A percentile compares a stretch with the other conserved stretches of the same genome.
These are phyloP conservation scores for Colletotrichum spinosum DNA, from an alignment of 2,329 filamentous ascomycete species.

Conservation along the genomic window DNA sequence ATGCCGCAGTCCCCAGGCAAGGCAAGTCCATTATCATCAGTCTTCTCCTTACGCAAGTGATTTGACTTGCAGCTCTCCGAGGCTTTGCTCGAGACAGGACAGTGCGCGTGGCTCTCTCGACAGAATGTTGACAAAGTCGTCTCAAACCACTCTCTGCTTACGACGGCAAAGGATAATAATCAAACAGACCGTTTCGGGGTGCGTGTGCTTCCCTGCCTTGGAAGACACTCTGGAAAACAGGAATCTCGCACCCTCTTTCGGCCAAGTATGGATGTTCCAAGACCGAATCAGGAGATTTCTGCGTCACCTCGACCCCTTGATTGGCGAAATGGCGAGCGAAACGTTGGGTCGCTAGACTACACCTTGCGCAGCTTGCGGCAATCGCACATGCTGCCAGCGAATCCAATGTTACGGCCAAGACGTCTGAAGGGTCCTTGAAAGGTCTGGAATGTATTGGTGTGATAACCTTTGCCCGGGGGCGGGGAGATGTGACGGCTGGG, in stretches of 20 bases:
- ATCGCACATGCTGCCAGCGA: neutral
- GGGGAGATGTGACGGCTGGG: neutral
- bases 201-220: neutral
- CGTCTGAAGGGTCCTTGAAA: neutral
- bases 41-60: too few relatives aligned
- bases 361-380: constrained; percentile 4
- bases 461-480: neutral
- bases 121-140: too few relatives aligned
- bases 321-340: constrained; percentile 7
- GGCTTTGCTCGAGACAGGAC: too few relatives aligned
- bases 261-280: neutral
- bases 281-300: constrained; percentile 26
- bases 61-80: too few relatives aligned
- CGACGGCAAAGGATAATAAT: too few relatives aligned
- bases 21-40: too few relatives aligned
- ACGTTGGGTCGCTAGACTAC: neutral
- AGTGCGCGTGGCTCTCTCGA: too few relatives aligned
- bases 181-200: neutral
- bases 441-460: constrained; percentile 7
- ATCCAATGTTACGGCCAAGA: constrained; percentile 13
- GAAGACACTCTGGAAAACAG: constrained; percentile 1
- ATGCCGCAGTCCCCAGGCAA: too few relatives aligned
- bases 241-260: constrained; percentile 3
- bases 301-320: constrained; percentile 29
- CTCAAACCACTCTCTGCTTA: too few relatives aligned